These are phyloP conservation scores for Tylopilus intermedius DNA, from an alignment of 768 basidiomycete genomes.

Conservation along the genomic window DNA sequence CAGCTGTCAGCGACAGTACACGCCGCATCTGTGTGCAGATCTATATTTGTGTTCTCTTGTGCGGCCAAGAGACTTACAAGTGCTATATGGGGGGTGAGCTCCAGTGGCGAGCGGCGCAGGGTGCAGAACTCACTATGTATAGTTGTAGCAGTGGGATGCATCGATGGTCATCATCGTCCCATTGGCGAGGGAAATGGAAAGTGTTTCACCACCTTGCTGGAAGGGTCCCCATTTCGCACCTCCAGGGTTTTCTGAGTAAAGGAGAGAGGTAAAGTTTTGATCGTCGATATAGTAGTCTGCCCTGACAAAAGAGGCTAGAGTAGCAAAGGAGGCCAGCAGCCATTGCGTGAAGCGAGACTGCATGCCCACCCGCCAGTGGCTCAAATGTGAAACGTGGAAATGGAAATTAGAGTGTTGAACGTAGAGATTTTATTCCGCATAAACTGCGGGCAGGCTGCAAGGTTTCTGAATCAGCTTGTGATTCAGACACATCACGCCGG, in stretches of 20 bases:
- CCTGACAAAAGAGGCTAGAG: background rate
- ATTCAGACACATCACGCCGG: no score
- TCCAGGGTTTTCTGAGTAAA: slow-evolving; percentile 10
- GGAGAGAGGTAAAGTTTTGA: slow-evolving; percentile 11
- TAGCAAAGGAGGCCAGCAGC: background rate
- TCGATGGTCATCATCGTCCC: slow-evolving; percentile 10
- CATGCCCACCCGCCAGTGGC: slow-evolving; percentile 1
- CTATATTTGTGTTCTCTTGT: background rate
- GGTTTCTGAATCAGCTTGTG: no score
- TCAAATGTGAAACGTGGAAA: background rate
- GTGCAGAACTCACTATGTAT: slow-evolving; percentile 10
- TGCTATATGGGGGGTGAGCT: slow-evolving; percentile 2
- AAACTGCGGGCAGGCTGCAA: no score
- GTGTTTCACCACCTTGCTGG: slow-evolving; percentile 6
- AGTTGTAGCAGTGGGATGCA: slow-evolving; percentile 14
- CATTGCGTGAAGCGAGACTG: background rate
- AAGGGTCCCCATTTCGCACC: slow-evolving; percentile 12
- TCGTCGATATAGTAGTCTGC: slow-evolving; percentile 18
- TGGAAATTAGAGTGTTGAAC: no score
- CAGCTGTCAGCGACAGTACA: slow-evolving; percentile 11
- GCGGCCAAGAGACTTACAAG: slow-evolving; percentile 2
- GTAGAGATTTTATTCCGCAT: no score
- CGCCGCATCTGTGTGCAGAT: slow-evolving; percentile 4
- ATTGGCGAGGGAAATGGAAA: slow-evolving; percentile 7
- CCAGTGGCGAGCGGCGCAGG: background rate